phyloP scores from a whole-genome alignment of 805 yeast genomes.

The Priceomyces medius region DNA sequence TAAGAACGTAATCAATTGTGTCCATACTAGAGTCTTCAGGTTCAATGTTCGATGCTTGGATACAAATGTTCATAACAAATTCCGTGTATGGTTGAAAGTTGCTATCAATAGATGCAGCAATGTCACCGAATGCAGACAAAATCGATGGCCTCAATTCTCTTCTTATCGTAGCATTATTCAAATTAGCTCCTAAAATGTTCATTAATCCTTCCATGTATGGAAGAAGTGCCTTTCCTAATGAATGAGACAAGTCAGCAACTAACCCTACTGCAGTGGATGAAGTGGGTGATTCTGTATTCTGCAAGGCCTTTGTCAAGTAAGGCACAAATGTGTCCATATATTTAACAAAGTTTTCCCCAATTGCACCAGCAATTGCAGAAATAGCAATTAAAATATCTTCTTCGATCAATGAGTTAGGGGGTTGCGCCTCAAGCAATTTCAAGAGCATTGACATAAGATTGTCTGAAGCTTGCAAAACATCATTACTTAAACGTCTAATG shows the following conservation, averaged over 20 bases:
- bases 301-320: constrained; percentile 72
- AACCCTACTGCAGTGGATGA: constrained; percentile 91
- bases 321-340: constrained; percentile 86
- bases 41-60: constrained; percentile 58
- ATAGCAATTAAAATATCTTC: constrained; percentile 93
- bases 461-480: constrained; percentile 71
- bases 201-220: constrained; percentile 80
- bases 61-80: constrained; percentile 77
- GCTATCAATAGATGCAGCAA: constrained; percentile 83
- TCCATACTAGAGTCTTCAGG: constrained; percentile 72
- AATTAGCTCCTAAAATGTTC: constrained; percentile 73
- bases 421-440: constrained; percentile 53
- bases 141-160: constrained; percentile 85
- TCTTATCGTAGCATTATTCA: constrained; percentile 65
- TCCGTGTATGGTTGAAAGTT: constrained; percentile 73
- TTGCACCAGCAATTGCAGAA: constrained; percentile 82
- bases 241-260: constrained; percentile 90
- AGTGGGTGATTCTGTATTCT: constrained; percentile 78
- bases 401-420: constrained; percentile 77
- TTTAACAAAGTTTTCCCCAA: constrained; percentile 66
- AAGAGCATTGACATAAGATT: constrained; percentile 80
- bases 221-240: constrained; percentile 69
- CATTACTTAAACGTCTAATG: constrained; percentile 73
- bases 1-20: constrained; percentile 68
- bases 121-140: constrained; percentile 91